phyloP scores from a whole-genome alignment of 306 rosid species.

The Senna siamea region DNA sequence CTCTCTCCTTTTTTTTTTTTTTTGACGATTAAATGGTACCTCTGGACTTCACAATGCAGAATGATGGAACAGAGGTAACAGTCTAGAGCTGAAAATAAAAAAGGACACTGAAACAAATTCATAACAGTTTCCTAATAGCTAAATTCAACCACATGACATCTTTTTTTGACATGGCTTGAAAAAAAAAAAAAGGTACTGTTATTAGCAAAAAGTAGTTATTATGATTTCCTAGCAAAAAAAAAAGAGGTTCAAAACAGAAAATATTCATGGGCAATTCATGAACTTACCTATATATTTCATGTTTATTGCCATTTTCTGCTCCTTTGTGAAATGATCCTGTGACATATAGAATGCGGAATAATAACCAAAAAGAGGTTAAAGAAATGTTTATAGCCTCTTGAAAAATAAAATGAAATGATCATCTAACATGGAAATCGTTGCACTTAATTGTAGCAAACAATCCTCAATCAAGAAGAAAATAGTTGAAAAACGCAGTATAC shows the following conservation, averaged over 20 bases:
- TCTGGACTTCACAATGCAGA: background rate
- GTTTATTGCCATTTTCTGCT: conserved; percentile 67
- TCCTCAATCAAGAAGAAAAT: conserved; percentile 1
- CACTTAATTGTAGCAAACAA: conserved; percentile 24
- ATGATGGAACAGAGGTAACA: background rate
- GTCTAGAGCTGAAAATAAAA: background rate
- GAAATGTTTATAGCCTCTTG: conserved; percentile 23
- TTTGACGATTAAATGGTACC: background rate
- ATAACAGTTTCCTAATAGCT: conserved; percentile 1
- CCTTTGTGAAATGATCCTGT: conserved; percentile 76
- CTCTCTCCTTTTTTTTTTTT: background rate
- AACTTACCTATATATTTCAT: conserved; percentile 90
- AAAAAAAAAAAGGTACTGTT: conserved; percentile 10
- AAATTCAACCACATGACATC: conserved; percentile 9
- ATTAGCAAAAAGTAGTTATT: background rate
- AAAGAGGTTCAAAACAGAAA: background rate
- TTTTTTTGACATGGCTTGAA: conserved; percentile 1
- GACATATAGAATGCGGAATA: conserved; percentile 27
- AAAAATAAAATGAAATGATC: conserved; percentile 12
- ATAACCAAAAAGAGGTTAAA: conserved; percentile 22
- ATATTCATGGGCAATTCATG: background rate
- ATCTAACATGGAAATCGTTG: conserved; percentile 20
- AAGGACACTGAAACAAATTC: background rate
- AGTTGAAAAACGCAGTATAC: background rate
- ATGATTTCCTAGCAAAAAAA: background rate